A percentile compares a stretch with the other conserved stretches of the same genome.
These are phyloP conservation scores for Aspergillus nidulans DNA, from an alignment of 495 filamentous ascomycete genomes.

Conservation along the genomic window DNA sequence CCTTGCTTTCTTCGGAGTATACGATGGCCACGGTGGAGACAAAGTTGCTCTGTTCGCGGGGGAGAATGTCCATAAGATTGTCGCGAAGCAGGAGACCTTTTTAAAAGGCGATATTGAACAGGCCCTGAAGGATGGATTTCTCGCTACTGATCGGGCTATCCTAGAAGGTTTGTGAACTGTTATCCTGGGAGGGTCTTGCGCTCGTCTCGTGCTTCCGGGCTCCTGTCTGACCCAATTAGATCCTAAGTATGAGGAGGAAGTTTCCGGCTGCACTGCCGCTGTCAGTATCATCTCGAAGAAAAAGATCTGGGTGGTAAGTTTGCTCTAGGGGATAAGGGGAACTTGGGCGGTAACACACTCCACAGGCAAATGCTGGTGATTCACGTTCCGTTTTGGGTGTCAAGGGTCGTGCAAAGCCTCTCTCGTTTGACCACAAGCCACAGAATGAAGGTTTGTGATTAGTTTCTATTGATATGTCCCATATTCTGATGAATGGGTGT, in stretches of 20 bases:
- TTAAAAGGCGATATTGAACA: constrained; percentile 88
- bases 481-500: constrained; percentile 14
- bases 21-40: constrained; percentile 95
- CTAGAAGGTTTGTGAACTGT: constrained; percentile 67
- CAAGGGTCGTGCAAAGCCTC: constrained; percentile 91
- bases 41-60: constrained; percentile 92
- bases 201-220: neutral
- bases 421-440: constrained; percentile 98
- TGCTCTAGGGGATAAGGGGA: neutral
- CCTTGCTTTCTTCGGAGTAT: constrained; percentile 95
- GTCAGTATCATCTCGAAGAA: constrained; percentile 81
- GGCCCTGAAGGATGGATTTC: constrained; percentile 93
- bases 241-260: constrained; percentile 93
- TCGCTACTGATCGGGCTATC: constrained; percentile 94
- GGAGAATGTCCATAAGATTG: constrained; percentile 87
- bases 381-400: constrained; percentile 90
- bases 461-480: neutral
- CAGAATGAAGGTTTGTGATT: constrained; percentile 81
- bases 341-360: constrained; percentile 10
- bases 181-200: neutral
- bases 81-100: constrained; percentile 91
- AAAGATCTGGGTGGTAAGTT: constrained; percentile 90
- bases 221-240: constrained; percentile 51
- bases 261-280: constrained; percentile 94
- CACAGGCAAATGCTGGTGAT: constrained; percentile 91